A percentile compares a stretch with the other conserved stretches of the same genome.
Conservation (phyloP, 2,329 filamentous ascomycete genomes). For the Apiospora sp. region DNA sequence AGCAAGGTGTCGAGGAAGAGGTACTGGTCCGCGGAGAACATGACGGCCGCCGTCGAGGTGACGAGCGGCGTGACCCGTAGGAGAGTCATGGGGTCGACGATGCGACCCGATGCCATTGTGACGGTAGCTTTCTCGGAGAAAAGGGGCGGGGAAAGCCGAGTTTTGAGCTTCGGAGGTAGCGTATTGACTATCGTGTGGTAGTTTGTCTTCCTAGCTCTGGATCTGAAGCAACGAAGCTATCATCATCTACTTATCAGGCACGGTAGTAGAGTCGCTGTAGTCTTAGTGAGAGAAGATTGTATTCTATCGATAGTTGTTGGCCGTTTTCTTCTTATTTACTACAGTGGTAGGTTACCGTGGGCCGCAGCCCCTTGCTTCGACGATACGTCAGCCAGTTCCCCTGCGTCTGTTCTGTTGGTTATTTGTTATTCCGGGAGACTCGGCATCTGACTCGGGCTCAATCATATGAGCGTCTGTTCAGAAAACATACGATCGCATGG, state of each 20-base stretch:
- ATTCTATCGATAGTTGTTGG: background rate
- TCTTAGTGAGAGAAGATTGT: background rate
- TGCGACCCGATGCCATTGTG: conserved; percentile 47
- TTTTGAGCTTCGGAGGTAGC: background rate
- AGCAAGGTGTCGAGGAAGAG: conserved; percentile 51
- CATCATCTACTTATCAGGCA: background rate
- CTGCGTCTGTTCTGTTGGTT: background rate
- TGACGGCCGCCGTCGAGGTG: conserved; percentile 55
- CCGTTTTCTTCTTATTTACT: background rate
- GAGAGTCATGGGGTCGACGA: conserved; percentile 48
- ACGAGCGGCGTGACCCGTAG: conserved; percentile 55
- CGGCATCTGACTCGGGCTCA: background rate
- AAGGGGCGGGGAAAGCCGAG: background rate
- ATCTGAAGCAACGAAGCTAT: background rate
- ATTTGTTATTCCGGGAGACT: background rate
- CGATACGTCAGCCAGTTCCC: background rate
- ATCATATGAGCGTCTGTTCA: background rate
- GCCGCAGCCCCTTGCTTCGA: background rate
- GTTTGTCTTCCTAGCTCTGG: background rate
- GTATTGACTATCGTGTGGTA: background rate
- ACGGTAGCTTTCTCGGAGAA: background rate
- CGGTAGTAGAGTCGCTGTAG: background rate
- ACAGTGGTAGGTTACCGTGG: background rate
- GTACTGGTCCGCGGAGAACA: conserved; percentile 54
- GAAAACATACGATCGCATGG: background rate